phyloP scores from a whole-genome alignment of 768 basidiomycete species.

The Mycena olivaceomarginata region DNA sequence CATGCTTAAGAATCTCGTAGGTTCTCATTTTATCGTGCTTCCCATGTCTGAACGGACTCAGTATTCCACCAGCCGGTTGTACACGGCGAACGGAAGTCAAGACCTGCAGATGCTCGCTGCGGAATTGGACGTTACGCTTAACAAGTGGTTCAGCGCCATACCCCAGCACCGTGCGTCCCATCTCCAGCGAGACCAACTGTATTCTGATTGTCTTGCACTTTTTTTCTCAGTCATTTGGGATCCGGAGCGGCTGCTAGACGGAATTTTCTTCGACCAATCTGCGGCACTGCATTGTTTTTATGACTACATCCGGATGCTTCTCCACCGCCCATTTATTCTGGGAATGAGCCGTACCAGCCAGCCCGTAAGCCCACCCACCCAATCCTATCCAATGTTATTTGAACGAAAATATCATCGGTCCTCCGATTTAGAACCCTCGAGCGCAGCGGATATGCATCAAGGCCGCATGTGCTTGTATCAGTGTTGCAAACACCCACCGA shows the following conservation, averaged over 20 bases:
- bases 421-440: neutral
- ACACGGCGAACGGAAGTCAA: neutral
- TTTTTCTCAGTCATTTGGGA: conserved; percentile 15
- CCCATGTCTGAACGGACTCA: neutral
- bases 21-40: neutral
- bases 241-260: neutral
- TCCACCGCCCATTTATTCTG: conserved; percentile 29
- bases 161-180: conserved; percentile 14
- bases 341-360: neutral
- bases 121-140: conserved; percentile 5
- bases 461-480: conserved; percentile 4
- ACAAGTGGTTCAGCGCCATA: conserved; percentile 13
- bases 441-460: neutral
- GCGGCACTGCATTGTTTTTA: conserved; percentile 17
- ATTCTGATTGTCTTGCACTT: too few species aligned
- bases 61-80: conserved; percentile 4
- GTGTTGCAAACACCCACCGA: conserved; percentile 10
- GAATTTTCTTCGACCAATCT: conserved; percentile 23
- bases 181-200: too few species aligned
- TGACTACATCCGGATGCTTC: conserved; percentile 2
- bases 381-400: neutral
- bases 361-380: neutral
- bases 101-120: neutral
- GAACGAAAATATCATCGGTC: neutral
- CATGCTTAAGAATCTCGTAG: conserved; percentile 3